Evolutionary conservation across 495 filamentous ascomycete species (phyloP), one percentile per base, ranked within the genome.

Genomic region (Penicillium cinerascens): DNA sequence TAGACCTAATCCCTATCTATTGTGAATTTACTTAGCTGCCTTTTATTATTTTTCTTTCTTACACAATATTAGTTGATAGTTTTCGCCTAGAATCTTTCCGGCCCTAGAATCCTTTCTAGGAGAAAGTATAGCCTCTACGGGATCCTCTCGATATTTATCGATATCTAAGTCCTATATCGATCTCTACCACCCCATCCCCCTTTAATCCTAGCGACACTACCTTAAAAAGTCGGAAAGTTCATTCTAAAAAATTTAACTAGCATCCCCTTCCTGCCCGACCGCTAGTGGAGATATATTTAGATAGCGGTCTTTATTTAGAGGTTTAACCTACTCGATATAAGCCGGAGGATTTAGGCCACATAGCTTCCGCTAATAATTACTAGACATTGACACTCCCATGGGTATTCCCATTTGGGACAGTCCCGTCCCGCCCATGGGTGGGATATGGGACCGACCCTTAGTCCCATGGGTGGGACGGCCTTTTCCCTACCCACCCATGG

Each of bases 81-180:
- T 60, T 44, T 45, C 53, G 49, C 38, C 23, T 56, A 29, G 53
- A 56, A 50, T 50, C 49, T 20, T 60, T 60, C 43, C 45, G 53
- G 16, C 43, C 49, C 4, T 60, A 38, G 58, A 56, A 56, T 36
- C 53, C 53, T 46, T 38, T 42, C 37, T 29, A 54, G 42, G 53
- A 55, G 9, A 54, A 51, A 39, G n/a, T 6, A 15, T 29, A 49
- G 47, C 43, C 48, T 35, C 16, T 44, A 8, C 51, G 27, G 8
- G 40, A 60, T 52, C 25, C 22, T 36, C 20, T 42, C 39, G 41
- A 42, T 27, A 29, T 42, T 46, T 55, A 13, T 50, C 54, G 51
- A 10, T 61, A 60, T 18, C 59, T 39, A 47, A 61, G 54, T 52
- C 58, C 58, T 29, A 37, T 60, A 36, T 60, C 49, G 1, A 52